Conservation (phyloP, 2,329 filamentous ascomycete genomes). For the Epichloe sibirici region DNA sequence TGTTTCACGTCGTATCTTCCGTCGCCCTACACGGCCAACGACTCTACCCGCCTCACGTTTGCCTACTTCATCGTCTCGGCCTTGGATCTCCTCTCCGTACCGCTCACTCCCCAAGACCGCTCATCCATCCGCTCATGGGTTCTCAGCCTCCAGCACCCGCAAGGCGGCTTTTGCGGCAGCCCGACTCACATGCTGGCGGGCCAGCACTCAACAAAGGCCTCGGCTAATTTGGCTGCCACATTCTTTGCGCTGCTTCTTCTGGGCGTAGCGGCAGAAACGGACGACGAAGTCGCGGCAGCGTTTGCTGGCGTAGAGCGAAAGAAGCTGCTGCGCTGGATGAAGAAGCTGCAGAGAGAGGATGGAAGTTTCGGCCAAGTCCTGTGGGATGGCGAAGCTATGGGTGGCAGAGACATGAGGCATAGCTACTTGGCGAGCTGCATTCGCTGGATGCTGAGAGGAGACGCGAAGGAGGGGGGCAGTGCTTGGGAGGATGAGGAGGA, state of each 20-base stretch:
- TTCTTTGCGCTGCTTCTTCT: conserved; percentile 77
- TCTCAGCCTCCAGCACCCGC: conserved; percentile 70
- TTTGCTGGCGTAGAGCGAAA: conserved; percentile 54
- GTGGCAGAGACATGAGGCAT: conserved; percentile 75
- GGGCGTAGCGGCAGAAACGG: conserved; percentile 34
- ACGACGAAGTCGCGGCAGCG: conserved; percentile 26
- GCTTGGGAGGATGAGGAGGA: conserved; percentile 47
- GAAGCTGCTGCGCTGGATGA: conserved; percentile 63
- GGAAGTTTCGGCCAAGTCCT: conserved; percentile 87
- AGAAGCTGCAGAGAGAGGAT: conserved; percentile 62
- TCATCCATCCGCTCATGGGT: conserved; percentile 57
- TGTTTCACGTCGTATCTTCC: conserved; percentile 76
- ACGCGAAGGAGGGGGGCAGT: conserved; percentile 36
- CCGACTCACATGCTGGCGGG: conserved; percentile 44
- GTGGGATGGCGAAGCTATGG: conserved; percentile 47
- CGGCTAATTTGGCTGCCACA: conserved; percentile 71
- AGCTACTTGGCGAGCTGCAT: conserved; percentile 76
- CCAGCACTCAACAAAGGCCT: conserved; percentile 32
- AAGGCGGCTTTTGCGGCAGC: conserved; percentile 81
- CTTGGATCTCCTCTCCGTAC: conserved; percentile 62
- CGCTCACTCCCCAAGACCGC: conserved; percentile 36
- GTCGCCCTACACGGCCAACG: conserved; percentile 70
- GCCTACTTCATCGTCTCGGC: conserved; percentile 83
- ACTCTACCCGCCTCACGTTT: conserved; percentile 81
- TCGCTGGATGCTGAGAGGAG: conserved; percentile 67